phyloP scores from a whole-genome alignment of 352 stramenopile genomes.

The Globisporangium radiosum region DNA sequence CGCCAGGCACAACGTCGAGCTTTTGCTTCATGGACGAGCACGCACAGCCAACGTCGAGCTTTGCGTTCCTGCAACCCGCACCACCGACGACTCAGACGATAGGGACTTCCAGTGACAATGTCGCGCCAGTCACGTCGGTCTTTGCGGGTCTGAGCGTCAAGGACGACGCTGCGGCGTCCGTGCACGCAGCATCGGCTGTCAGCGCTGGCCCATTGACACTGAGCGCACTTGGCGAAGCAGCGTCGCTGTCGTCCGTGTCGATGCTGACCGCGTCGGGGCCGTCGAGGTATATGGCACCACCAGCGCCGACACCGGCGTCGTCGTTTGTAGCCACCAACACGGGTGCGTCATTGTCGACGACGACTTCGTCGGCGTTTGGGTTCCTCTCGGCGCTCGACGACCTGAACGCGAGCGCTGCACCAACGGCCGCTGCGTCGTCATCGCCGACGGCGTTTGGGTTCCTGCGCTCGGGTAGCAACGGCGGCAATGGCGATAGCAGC shows the following conservation, averaged over 20 bases:
- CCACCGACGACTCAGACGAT: not conserved
- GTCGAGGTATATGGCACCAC: not conserved
- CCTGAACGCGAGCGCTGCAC: slow-evolving; percentile 5
- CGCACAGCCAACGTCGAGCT: slow-evolving; percentile 21
- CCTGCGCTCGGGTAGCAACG: slow-evolving; percentile 23
- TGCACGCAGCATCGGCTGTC: slow-evolving; percentile 30
- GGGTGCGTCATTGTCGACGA: slow-evolving; percentile 36
- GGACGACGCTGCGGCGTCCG: slow-evolving; percentile 10
- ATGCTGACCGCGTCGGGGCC: slow-evolving; percentile 1
- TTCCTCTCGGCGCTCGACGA: slow-evolving; percentile 25
- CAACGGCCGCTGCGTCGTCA: slow-evolving; percentile 15
- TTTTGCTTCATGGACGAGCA: slow-evolving; percentile 38
- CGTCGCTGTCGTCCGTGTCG: slow-evolving; percentile 14
- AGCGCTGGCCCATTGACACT: slow-evolving; percentile 39
- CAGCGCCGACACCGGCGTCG: slow-evolving; percentile 12
- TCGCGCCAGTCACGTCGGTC: slow-evolving; percentile 23
- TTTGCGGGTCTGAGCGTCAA: slow-evolving; percentile 54
- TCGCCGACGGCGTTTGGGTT: slow-evolving; percentile 65
- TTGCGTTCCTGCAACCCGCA: slow-evolving; percentile 19
- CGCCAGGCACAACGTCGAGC: slow-evolving; percentile 13
- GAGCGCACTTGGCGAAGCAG: slow-evolving; percentile 33
- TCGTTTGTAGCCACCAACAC: slow-evolving; percentile 9
- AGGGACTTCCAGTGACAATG: too few species aligned
- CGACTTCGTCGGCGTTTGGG: slow-evolving; percentile 2
- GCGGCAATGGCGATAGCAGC: not conserved